Conservation (phyloP, 331 rosid genomes). For the Quercus phellos region DNA sequence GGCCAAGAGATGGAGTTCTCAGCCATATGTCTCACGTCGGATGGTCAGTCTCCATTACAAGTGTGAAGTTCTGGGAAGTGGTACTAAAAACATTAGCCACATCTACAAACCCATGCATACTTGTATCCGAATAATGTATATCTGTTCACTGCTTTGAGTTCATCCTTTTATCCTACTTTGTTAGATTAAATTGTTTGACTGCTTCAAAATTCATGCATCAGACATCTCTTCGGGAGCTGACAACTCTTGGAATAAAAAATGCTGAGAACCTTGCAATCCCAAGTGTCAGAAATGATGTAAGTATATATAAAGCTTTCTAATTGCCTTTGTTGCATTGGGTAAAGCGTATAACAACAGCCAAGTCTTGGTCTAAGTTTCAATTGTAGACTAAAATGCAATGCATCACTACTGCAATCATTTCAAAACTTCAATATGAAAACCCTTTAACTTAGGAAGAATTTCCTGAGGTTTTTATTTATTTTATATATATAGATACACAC, state of each 20-base stretch:
- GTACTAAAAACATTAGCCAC: constrained; percentile 34
- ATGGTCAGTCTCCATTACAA: constrained; percentile 78
- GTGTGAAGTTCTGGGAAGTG: constrained; percentile 41
- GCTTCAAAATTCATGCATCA: constrained; percentile 34
- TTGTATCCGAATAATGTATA: constrained; percentile 30
- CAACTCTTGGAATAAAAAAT: constrained; percentile 78
- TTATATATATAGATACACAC: no score
- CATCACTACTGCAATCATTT: no score
- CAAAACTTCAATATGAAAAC: no score
- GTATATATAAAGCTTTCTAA: constrained; percentile 14
- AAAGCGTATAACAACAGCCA: no score
- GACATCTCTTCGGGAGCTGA: constrained; percentile 80
- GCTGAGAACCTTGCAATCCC: constrained; percentile 96
- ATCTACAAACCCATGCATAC: constrained; percentile 36
- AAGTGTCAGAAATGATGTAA: constrained; percentile 88
- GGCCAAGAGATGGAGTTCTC: constrained; percentile 98
- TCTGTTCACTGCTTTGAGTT: constrained; percentile 29
- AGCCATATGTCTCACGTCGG: constrained; percentile 88
- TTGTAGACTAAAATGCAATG: no score
- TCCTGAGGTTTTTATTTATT: no score
- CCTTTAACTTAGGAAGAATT: no score
- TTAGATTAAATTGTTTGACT: constrained; percentile 20
- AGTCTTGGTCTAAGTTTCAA: no score
- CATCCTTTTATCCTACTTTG: constrained; percentile 2
- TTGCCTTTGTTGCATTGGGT: neutral